phyloP scores from a whole-genome alignment of 345 rosid genomes.

The Acer yangbiense region DNA sequence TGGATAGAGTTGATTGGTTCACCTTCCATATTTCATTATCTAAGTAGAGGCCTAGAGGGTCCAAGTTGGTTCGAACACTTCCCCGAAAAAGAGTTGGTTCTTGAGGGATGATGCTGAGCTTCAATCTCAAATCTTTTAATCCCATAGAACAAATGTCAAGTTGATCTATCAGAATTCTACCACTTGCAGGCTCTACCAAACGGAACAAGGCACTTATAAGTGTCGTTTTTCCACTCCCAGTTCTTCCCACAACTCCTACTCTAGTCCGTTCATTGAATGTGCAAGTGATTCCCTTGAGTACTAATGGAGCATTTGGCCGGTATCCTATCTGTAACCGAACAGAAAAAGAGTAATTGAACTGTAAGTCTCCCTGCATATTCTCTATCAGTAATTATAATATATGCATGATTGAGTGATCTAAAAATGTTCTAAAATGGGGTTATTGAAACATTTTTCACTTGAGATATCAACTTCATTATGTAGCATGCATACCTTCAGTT shows the following conservation, averaged over 20 bases:
- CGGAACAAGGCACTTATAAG: constrained; percentile 87
- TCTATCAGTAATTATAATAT: background rate
- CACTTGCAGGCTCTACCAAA: constrained; percentile 78
- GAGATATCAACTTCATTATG: background rate
- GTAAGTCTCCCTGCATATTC: background rate
- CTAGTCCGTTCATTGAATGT: constrained; percentile 71
- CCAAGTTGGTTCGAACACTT: constrained; percentile 80
- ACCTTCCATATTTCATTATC: constrained; percentile 89
- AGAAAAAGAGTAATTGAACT: background rate
- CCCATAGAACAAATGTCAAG: constrained; percentile 79
- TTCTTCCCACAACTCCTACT: constrained; percentile 89
- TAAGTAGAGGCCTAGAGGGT: constrained; percentile 74
- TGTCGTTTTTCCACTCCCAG: constrained; percentile 93
- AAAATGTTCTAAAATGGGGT: background rate
- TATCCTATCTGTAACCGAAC: constrained; percentile 52
- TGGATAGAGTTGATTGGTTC: background rate
- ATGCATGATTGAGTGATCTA: background rate
- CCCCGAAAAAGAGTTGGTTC: too few relatives aligned
- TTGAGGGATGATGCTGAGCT: too few relatives aligned
- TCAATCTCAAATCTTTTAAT: constrained; percentile 78
- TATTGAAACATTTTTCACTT: background rate
- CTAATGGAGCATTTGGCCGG: constrained; percentile 66
- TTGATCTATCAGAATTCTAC: constrained; percentile 68
- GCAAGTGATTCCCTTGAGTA: constrained; percentile 77
- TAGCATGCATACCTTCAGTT: constrained; percentile 47